Conservation (phyloP, 768 basidiomycete genomes). For the Holtermannia corniformis region DNA sequence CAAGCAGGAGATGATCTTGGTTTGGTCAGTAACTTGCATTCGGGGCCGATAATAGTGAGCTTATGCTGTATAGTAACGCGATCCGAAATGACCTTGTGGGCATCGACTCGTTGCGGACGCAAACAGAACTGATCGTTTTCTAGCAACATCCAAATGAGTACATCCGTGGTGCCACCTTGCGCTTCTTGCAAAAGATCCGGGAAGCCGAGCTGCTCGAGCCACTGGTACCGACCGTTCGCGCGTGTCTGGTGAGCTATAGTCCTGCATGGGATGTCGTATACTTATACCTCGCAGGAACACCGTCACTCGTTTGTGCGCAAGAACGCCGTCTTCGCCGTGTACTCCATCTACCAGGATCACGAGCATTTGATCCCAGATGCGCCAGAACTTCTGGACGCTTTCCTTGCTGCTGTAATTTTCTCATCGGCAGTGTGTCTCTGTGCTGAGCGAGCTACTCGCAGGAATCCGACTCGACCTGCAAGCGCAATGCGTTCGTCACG, state of each 20-base stretch:
- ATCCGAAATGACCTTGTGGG: constrained; percentile 92
- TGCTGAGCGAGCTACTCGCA: constrained; percentile 17
- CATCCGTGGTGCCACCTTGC: constrained; percentile 92
- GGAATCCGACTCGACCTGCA: constrained; percentile 91
- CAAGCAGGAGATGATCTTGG: constrained; percentile 99
- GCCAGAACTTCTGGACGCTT: constrained; percentile 88
- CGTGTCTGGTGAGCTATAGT: constrained; percentile 56
- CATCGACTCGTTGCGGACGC: constrained; percentile 6
- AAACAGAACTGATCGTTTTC: not conserved
- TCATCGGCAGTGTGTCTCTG: not conserved
- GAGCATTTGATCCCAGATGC: constrained; percentile 94
- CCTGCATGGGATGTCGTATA: not conserved
- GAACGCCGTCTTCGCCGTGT: constrained; percentile 94
- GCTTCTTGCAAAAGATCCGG: constrained; percentile 92
- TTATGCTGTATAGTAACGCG: constrained; percentile 58
- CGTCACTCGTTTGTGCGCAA: constrained; percentile 96
- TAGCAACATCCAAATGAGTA: constrained; percentile 99
- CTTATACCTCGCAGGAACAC: constrained; percentile 55
- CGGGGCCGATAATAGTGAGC: not conserved
- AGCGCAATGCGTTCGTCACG: constrained; percentile 94
- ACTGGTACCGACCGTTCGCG: constrained; percentile 81
- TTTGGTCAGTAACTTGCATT: constrained; percentile 59
- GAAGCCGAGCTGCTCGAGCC: constrained; percentile 93
- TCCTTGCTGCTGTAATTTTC: constrained; percentile 61
- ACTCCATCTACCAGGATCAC: constrained; percentile 86